These are phyloP conservation scores for Corchorus olitorius DNA, from an alignment of 345 rosid genomes.

Conservation along the genomic window DNA sequence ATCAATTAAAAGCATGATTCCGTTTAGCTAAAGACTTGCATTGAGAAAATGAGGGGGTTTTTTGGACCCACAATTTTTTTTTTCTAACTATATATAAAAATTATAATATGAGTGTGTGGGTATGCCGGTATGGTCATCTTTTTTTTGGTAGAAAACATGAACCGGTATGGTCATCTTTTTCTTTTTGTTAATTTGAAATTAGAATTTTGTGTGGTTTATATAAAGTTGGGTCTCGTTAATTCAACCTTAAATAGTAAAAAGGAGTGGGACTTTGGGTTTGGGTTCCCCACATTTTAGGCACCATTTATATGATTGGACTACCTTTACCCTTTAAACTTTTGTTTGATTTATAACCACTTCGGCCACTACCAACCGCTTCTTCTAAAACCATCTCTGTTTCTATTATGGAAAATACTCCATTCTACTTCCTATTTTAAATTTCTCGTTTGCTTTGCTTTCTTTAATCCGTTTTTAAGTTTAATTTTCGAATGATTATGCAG, in stretches of 20 bases:
- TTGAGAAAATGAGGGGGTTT: background rate
- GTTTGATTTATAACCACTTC: background rate
- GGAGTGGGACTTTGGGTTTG: background rate
- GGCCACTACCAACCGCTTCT: background rate
- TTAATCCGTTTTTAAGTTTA: no score
- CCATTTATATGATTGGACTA: background rate
- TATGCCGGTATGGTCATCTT: background rate
- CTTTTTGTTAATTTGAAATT: background rate
- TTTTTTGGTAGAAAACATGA: no score
- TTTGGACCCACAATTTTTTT: background rate
- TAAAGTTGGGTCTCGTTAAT: background rate
- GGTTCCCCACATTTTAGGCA: background rate
- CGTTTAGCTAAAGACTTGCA: background rate
- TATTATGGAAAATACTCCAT: background rate
- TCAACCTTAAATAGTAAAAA: background rate
- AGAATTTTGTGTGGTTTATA: background rate
- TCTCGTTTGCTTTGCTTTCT: no score
- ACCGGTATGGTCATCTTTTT: background rate
- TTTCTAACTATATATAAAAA: no score
- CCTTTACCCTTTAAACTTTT: background rate
- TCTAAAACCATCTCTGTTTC: background rate
- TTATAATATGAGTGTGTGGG: no score
- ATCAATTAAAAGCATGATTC: background rate
- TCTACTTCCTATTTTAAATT: no score
- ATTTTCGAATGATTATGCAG: no score